Evolutionary conservation across 2,329 filamentous ascomycete species (phyloP), one percentile per base, ranked within the genome.

Genomic region (Alternaria sp.): DNA sequence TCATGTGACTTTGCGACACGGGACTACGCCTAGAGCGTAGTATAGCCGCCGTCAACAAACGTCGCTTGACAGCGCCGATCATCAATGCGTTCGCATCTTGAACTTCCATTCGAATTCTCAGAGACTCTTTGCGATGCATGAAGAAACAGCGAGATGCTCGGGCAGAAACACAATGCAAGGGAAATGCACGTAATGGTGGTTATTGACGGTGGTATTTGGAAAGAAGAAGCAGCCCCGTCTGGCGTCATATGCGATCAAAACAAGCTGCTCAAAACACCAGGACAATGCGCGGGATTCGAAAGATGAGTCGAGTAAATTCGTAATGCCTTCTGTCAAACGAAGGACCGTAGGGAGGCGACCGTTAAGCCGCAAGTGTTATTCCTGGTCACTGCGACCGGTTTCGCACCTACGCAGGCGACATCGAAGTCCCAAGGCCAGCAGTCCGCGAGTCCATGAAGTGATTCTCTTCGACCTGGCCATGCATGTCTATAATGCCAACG

Each of bases 81-180:
- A 49, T 62, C 63, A 69, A 78, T 76, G 76, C 75, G 72, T 75
- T 76, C 49, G 57, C 32, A 62, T 61, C 46, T 50, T 32, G 43
- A 44, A 61, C 59, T 53, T 52, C 54, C 23, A 63, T 62, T 63
- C 50, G 58, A 62, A 59, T 59, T 44, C 49, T 63, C 45, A 58
- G 51, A 54, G 26, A 52, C 46, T 15, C 28, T 43, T 54, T 49
- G 60, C 65, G 66, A 53, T 47, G 57, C 57, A 68, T 53, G 49
- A 61, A 30, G 30, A 73, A 70, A 71, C 61, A 65, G 46, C 28
- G 23, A 63, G 53, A 67, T 66, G 63, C 46, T 61, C 61, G 56
- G 61, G 57, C 45, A 66, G 69, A 76, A 76, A 76, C 71, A 72
- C 71, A 62, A 78, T 77, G 73, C 74, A 67, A 55, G 57, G 55